These are phyloP conservation scores for Ceratobasidium theobromae DNA, from an alignment of 1,284 basidiomycete species.

Conservation along the genomic window DNA sequence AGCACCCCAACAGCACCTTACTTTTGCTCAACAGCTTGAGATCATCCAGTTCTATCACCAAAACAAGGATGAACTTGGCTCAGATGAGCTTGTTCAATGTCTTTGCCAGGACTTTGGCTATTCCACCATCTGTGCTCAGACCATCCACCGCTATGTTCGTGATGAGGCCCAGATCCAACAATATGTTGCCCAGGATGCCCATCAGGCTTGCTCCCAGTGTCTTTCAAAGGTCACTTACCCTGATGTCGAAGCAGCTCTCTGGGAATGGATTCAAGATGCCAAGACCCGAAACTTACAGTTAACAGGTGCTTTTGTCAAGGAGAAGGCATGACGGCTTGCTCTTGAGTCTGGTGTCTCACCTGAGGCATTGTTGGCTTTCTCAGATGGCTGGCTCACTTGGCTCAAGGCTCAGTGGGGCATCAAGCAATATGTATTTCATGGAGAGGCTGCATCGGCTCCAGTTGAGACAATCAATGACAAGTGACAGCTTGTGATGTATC, in stretches of 20 bases:
- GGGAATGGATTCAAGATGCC: slow-evolving; percentile 11
- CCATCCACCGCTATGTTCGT: background rate
- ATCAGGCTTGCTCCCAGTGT: background rate
- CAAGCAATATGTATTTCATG: slow-evolving; percentile 42
- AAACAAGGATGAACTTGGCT: too few relatives aligned
- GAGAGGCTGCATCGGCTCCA: slow-evolving; percentile 45
- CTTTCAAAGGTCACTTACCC: background rate
- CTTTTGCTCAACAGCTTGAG: background rate
- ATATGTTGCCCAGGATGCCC: background rate
- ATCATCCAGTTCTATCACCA: background rate
- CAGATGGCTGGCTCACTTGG: slow-evolving; percentile 1
- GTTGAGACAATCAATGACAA: too few relatives aligned
- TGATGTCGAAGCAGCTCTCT: slow-evolving; percentile 10
- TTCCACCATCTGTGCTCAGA: background rate
- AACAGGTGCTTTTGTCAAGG: background rate
- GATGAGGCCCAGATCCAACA: background rate
- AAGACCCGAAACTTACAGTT: background rate
- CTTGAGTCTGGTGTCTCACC: background rate
- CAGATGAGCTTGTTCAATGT: background rate
- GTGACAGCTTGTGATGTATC: too few relatives aligned
- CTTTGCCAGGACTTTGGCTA: background rate
- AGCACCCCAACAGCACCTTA: slow-evolving; percentile 1
- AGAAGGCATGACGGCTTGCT: slow-evolving; percentile 16
- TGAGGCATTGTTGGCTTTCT: background rate
- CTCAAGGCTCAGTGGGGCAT: slow-evolving; percentile 37